Percentiles rank a stretch among this genome's conserved stretches.
These are phyloP conservation scores for Colletotrichum ledebouriae DNA, from an alignment of 2,329 filamentous ascomycete genomes.

Conservation along the genomic window DNA sequence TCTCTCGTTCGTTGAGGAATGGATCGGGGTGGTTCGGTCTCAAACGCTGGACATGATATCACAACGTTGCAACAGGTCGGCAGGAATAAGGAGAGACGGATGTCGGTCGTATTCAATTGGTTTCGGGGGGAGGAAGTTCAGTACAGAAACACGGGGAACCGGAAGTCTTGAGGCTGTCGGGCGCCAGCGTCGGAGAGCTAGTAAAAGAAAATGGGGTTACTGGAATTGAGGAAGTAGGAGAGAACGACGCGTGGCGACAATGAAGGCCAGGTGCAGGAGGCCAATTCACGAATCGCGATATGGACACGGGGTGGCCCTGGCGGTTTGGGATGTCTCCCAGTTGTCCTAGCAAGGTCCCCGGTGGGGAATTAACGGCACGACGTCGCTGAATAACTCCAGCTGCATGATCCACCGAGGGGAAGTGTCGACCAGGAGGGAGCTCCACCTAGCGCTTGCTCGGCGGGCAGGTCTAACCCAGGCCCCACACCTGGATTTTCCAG, in stretches of 20 bases:
- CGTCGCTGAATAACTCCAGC: background rate
- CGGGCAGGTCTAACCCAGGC: slow-evolving; percentile 12
- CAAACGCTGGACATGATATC: slow-evolving; percentile 14
- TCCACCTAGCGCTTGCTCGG: slow-evolving; percentile 9
- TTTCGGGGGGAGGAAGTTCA: background rate
- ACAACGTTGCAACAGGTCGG: background rate
- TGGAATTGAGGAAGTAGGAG: slow-evolving; percentile 12
- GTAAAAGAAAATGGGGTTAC: background rate
- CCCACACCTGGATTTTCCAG: background rate
- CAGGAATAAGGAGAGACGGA: slow-evolving; percentile 9
- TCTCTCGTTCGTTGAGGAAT: slow-evolving; percentile 26
- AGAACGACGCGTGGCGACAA: slow-evolving; percentile 40
- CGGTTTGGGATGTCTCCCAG: slow-evolving; percentile 2
- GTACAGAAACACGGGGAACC: background rate
- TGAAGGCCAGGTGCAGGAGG: slow-evolving; percentile 15
- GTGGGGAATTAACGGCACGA: slow-evolving; percentile 5
- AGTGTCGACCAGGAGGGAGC: slow-evolving; percentile 22
- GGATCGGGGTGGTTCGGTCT: slow-evolving; percentile 8
- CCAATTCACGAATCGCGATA: slow-evolving; percentile 40
- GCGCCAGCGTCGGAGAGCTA: slow-evolving; percentile 30
- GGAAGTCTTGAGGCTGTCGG: background rate
- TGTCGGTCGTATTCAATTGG: background rate
- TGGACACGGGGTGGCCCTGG: slow-evolving; percentile 27
- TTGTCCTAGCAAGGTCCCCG: slow-evolving; percentile 1
- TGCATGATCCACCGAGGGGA: slow-evolving; percentile 1